Base-by-base conservation (phyloP, 768 basidiomycete species). In the Tulasnella sp. region DNA sequence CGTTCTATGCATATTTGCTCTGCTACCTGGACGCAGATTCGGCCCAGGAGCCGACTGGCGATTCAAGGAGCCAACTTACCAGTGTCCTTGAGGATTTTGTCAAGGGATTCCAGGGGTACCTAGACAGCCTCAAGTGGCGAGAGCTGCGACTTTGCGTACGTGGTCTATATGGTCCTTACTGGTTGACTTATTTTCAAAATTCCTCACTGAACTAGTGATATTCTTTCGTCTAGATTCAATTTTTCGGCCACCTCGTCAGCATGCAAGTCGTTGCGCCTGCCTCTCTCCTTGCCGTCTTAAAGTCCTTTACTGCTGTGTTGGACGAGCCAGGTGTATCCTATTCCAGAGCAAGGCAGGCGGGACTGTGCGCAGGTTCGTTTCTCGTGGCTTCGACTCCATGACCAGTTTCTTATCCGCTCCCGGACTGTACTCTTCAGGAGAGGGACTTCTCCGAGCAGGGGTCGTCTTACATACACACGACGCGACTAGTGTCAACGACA, bases 51-150 rank as follows among this genome's bases (percentile, higher is more conserved):
- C 3, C 71, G 3, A 69, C 72, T 44, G 67, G 69, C 2, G 71
- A 70, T 29, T 64, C 70, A 5, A 67, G 72, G 27, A 65, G 72
- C 32, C 1, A 79, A 79, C 54, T 80, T 84, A 47, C 76, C 94
- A 15, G 23, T 19, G 58, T 59, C 7, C n/a, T 95, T 19, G 86
- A 93, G 64, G 92, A 98, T 68, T 85, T 93, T 61, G 87, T 86
- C 81, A 88, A 87, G 71, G 87, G 86, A 2, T 96, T 97, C 69
- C 88, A 92, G 66, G 78, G 81, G 2, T 90, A 84, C 69, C 75
- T 97, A 21, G 93, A 96, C 72, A 88, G 88, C 63, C 74, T 92
- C 26, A 82, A 87, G 56, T 97, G 94, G 95, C 78, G 90, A 66
- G 88, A 94, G 65, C 84, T 87, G 45, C 81, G 94, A 62, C 76